phyloP scores from a whole-genome alignment of 768 basidiomycete species.

The Rubroboletus satanas region DNA sequence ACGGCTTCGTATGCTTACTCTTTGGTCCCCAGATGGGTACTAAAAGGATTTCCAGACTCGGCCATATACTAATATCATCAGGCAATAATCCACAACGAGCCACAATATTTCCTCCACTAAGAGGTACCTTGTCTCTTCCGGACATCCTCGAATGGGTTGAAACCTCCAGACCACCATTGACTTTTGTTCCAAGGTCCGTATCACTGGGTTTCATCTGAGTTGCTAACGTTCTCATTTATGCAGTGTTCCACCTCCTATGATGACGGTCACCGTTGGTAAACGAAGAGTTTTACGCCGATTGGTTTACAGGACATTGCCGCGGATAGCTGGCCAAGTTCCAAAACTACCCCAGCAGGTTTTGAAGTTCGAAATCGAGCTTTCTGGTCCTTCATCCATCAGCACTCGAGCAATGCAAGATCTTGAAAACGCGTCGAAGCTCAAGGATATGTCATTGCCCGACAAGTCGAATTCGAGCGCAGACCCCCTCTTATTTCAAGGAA shows the following conservation, averaged over 20 bases:
- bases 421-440: not conserved
- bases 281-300: constrained; percentile 44
- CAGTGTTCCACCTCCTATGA: constrained; percentile 40
- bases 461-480: not conserved
- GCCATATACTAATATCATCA: constrained; percentile 54
- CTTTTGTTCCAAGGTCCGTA: constrained; percentile 53
- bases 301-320: constrained; percentile 40
- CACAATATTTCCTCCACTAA: constrained; percentile 47
- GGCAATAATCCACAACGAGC: constrained; percentile 31
- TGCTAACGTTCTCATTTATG: not conserved
- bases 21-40: not conserved
- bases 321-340: constrained; percentile 3
- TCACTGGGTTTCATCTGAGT: not conserved
- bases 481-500: not conserved
- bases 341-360: constrained; percentile 25
- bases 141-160: constrained; percentile 47
- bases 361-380: constrained; percentile 40
- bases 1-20: constrained; percentile 38
- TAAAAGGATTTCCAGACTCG: constrained; percentile 40
- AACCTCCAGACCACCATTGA: constrained; percentile 27
- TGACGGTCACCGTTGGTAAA: constrained; percentile 27
- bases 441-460: not conserved
- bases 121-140: constrained; percentile 37
- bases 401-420: not conserved
- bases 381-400: not conserved